These are phyloP conservation scores for Arthrobotrys iridis DNA, from an alignment of 2,329 filamentous ascomycete genomes.

Conservation along the genomic window DNA sequence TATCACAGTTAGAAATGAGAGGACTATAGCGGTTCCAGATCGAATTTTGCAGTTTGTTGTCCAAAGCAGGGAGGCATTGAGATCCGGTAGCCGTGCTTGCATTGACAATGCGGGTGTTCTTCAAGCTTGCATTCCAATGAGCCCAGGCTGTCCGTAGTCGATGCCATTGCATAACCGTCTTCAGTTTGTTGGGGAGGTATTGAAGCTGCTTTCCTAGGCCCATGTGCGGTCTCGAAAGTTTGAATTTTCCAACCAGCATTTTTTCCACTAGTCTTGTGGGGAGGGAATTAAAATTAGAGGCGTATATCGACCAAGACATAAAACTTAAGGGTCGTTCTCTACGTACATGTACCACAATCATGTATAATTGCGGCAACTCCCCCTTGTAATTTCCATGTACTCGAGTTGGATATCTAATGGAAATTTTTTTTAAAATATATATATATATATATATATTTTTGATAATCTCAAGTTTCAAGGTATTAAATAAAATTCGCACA, in stretches of 20 bases:
- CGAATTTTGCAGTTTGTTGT: neutral
- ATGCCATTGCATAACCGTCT: neutral
- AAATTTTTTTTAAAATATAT: no score
- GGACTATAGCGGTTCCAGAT: neutral
- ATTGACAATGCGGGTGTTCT: slow-evolving; percentile 17
- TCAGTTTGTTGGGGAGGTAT: neutral
- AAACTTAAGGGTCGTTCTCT: no score
- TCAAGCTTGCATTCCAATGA: slow-evolving; percentile 24
- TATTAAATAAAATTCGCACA: no score
- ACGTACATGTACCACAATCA: no score
- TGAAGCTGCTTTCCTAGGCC: no score
- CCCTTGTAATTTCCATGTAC: neutral
- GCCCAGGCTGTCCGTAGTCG: slow-evolving; percentile 25
- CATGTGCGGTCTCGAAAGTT: no score
- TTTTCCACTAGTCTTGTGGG: neutral
- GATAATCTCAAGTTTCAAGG: no score
- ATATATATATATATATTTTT: no score
- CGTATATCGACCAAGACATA: no score
- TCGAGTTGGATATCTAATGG: neutral
- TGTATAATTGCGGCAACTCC: neutral
- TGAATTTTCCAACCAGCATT: neutral
- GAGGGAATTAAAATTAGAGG: neutral
- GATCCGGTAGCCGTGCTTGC: slow-evolving; percentile 9
- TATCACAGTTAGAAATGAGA: slow-evolving; percentile 14
- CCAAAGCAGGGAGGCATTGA: neutral